Conservation (phyloP, 306 rosid species). For the Begonia masoniana region DNA sequence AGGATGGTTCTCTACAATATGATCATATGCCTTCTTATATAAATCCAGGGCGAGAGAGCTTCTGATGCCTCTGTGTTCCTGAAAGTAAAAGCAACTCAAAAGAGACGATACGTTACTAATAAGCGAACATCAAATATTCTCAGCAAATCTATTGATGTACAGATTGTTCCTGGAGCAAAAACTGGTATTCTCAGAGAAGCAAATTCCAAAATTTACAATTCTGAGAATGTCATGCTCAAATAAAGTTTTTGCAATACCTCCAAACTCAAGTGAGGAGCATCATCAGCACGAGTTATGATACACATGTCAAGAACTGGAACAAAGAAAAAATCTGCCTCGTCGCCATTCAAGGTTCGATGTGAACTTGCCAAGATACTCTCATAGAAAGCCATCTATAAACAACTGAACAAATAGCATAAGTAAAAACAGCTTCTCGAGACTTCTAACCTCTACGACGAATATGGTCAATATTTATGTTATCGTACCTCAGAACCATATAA, state of each 20-base stretch:
- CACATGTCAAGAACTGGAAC: conserved; percentile 97
- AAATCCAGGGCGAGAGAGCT: conserved; percentile 85
- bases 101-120: no score
- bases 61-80: conserved; percentile 83
- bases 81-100: conserved; percentile 6
- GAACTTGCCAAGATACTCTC: conserved; percentile 90
- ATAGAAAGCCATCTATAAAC: conserved; percentile 67
- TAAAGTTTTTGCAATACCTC: conserved; percentile 24
- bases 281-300: conserved; percentile 84
- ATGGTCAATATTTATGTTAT: conserved; percentile 7
- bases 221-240: no score
- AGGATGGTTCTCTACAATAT: conserved; percentile 59
- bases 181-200: no score
- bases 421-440: conserved; percentile 12
- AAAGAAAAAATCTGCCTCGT: conserved; percentile 92
- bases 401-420: conserved; percentile 5
- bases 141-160: no score
- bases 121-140: no score
- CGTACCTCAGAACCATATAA: conserved; percentile 91
- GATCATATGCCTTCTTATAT: conserved; percentile 58
- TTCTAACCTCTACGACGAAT: conserved; percentile 5
- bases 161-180: no score
- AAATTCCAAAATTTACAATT: no score
- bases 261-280: conserved; percentile 86
- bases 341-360: conserved; percentile 78